Evolutionary conservation across 768 basidiomycete species (phyloP), one percentile per base, ranked within the genome.

Genomic region (Suillus decipiens): DNA sequence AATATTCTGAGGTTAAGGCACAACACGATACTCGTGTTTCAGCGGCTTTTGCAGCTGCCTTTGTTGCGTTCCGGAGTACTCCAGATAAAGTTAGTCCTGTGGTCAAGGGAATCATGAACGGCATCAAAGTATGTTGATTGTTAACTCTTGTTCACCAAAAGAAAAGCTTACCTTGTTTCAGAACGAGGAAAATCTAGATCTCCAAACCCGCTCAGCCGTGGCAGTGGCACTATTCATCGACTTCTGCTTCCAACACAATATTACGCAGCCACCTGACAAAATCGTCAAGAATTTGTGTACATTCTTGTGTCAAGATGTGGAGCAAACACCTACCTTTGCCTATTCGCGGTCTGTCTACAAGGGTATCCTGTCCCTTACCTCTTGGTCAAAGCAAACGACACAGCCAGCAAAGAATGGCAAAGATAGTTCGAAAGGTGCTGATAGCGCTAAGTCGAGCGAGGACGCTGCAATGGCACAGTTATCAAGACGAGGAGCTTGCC

Each of bases 261-360:
- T 94, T 56, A 74, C 82, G 37, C 93, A 95, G 70, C 95, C 96
- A 3, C 90, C 92, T 1, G 93, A 95, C 69, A 99, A 99, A 81
- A 93, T 99, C 62, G 88, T 99, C 66, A 95, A 94, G 79, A 99
- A 99, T 72, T 85, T 99, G 9, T 96, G 94, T 79, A 95, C 93
- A 0, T 99, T 99, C 77, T 80, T 99, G 6, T 99, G 96, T 71
- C 93, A 95, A 70, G 97, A 99, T 73, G 82, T 85, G 9, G 88
- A 90, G 47, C 85, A 90, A 60, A 97, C 95, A 0, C 97, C 97
- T 3, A 89, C 96, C 1, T 99, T 99, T 72, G 83, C 89, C 1
- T 84, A 83, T 69, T 79, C 81, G 9, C 84, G 87, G 58, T 86
- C 85, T 64, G 73, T 81, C 22, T 75, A 77, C 55, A 84, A 89